Evolutionary conservation across 345 rosid genomes (phyloP), one percentile per base, ranked within the genome.

Genomic region (Lumnitzera littorea): DNA sequence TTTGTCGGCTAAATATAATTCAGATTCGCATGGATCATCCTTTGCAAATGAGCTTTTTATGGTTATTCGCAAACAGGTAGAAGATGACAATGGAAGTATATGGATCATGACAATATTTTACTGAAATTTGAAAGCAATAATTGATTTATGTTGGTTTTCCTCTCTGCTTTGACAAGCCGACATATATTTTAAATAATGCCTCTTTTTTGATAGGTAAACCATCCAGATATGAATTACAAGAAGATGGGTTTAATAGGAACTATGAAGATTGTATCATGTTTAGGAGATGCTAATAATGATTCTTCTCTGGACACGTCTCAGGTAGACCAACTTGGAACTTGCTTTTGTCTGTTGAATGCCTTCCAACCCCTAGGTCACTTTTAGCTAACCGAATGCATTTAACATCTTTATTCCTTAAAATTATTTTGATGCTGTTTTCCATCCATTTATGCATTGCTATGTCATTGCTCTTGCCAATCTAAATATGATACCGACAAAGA

Each of bases 201-300:
- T 60, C 20, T 52, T 12, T 41, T 60, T 62, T 59, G 64, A 46
- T 76, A 90, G 97, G 80, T 87, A 51, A 80, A 70, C 74, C 97
- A 90, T 76, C 75, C 86, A 14, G 88, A 85, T 59, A 53, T 87
- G 67, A 85, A 79, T 74, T 90, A 85, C 85, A 85, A 83, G 80
- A 87, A 72, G 81, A 90, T 90, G 90, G 97, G 97, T 8, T 56
- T 87, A 63, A 83, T 87, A 56, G 97, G 97, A 61, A 79, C 74
- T 55, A 72, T 90, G 60, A 83, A 83, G 76, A 78, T 87, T 54
- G 82, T 87, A 58, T 82, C 90, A 46, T 76, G 81, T 74, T 74
- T 90, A 56, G 89, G 81, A 13, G 82, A 77, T 77, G 76, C 58
- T 69, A 77, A 67, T 58, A 57, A 65, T 76, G 70, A 58, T 68